Percentiles rank a stretch among this genome's conserved stretches.
phyloP scores from a whole-genome alignment of 2,329 filamentous ascomycete species.

The Cordyceps militaris region DNA sequence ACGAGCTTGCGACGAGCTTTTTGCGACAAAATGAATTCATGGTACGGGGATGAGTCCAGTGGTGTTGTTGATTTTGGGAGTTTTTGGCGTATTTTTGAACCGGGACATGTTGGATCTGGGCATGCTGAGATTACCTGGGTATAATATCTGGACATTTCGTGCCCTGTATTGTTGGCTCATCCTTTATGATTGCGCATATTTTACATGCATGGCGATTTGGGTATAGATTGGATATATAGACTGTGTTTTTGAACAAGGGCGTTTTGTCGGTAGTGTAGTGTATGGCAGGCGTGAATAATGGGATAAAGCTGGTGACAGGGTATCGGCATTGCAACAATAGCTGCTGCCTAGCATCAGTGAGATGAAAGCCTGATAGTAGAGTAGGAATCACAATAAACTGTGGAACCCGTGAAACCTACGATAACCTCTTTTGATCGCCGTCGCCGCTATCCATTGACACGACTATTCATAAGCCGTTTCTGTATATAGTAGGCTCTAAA shows the following conservation, averaged over 20 bases:
- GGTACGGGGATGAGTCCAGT: conserved; percentile 23
- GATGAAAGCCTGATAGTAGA: no score
- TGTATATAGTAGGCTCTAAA: no score
- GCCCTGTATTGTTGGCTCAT: not conserved
- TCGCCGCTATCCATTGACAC: no score
- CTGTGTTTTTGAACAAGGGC: not conserved
- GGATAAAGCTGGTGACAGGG: not conserved
- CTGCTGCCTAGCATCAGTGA: not conserved
- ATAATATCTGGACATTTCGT: no score
- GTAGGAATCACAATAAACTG: no score
- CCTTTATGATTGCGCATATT: not conserved
- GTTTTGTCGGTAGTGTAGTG: not conserved
- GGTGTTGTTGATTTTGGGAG: not conserved
- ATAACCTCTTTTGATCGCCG: no score
- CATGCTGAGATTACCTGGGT: not conserved
- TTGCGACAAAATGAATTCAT: conserved; percentile 57
- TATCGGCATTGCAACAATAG: not conserved
- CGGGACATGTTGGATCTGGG: not conserved
- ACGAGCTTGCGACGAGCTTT: conserved; percentile 76
- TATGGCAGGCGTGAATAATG: not conserved
- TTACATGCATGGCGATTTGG: not conserved
- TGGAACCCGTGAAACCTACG: no score
- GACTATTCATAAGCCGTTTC: no score
- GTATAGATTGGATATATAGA: conserved; percentile 10
- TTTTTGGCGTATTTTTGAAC: not conserved